phyloP scores from a whole-genome alignment of 495 filamentous ascomycete species.

The Annulohypoxylon nitens region DNA sequence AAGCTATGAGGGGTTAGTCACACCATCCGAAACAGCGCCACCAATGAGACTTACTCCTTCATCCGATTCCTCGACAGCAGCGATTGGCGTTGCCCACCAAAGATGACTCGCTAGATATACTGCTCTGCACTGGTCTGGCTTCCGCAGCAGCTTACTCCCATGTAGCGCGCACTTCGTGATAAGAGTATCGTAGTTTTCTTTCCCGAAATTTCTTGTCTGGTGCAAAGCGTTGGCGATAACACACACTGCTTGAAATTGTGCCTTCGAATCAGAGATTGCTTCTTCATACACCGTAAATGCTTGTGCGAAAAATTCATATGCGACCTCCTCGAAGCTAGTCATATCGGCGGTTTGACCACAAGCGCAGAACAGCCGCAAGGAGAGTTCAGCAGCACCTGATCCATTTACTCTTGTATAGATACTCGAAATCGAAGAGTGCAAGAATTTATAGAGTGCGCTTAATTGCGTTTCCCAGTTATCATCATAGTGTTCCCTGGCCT shows the following conservation, averaged over 20 bases:
- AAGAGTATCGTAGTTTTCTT: constrained; percentile 97
- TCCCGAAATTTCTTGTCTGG: constrained; percentile 85
- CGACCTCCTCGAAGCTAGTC: constrained; percentile 92
- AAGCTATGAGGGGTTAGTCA: constrained; percentile 66
- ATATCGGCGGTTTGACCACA: constrained; percentile 95
- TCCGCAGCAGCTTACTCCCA: constrained; percentile 96
- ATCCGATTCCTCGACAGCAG: constrained; percentile 84
- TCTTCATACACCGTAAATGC: constrained; percentile 99
- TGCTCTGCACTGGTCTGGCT: constrained; percentile 96
- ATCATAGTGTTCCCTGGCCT: constrained; percentile 91
- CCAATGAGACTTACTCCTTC: constrained; percentile 71
- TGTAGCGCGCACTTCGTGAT: constrained; percentile 98
- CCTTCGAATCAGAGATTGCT: constrained; percentile 91
- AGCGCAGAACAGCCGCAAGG: constrained; percentile 87
- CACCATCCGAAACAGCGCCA: background rate
- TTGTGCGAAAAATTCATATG: constrained; percentile 98
- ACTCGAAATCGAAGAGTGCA: constrained; percentile 87
- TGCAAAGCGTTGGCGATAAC: constrained; percentile 92
- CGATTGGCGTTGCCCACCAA: constrained; percentile 96
- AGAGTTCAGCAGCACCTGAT: constrained; percentile 83
- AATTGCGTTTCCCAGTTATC: constrained; percentile 95
- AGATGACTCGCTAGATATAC: constrained; percentile 96
- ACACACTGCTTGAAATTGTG: constrained; percentile 97
- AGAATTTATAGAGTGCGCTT: constrained; percentile 91
- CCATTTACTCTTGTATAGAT: constrained; percentile 86